Base-by-base conservation (phyloP, 306 rosid species). In the Vachellia pachyceras region DNA sequence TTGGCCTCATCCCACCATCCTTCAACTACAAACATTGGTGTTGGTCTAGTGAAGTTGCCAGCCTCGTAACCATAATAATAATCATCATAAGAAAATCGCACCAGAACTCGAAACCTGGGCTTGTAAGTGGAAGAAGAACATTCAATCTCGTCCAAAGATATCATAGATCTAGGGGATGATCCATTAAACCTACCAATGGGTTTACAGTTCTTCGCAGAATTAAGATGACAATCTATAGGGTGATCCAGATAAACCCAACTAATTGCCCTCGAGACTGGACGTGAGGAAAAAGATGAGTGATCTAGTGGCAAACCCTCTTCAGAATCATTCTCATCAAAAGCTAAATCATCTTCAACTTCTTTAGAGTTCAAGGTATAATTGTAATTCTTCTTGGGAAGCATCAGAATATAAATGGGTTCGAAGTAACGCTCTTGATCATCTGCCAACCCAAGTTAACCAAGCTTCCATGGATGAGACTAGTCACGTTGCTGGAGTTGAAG, bases 1-100 rank as follows among this genome's bases (percentile, higher is more conserved):
- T 76, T 76, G 58, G 76, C 71, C n/a, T 72, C 81, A 76, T 88
- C 75, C 84, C 89, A 88, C 61, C 78, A 69, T 6, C 87, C 89
- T 83, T 88, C 89, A 10, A 86, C 84, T 5, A 81, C 45, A 20
- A 88, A 77, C 57, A 70, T 12, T 0, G 74, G n/a, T 68, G 73
- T 68, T 17, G 10, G 45, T 5, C 29, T 15, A 11, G 8, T 5
- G 39, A 12, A 20, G 5, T 47, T 44, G 74, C 6, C n/a, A 70
- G 10, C 11, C 2, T 23, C 10, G 13, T 2, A 44, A 3, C 57
- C 9, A 45, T 22, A 42, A 70, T 44, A 23, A 70, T 44, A 45
- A n/a, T 44, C 12, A 70, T 70, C 39, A 69, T 41, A 8, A 22
- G 20, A 40, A 23, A 70, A 45, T 70, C 57, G 80, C 44, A 89